Conservation (phyloP, 176 grass and related monocot genomes). For the Stipa capillata region DNA sequence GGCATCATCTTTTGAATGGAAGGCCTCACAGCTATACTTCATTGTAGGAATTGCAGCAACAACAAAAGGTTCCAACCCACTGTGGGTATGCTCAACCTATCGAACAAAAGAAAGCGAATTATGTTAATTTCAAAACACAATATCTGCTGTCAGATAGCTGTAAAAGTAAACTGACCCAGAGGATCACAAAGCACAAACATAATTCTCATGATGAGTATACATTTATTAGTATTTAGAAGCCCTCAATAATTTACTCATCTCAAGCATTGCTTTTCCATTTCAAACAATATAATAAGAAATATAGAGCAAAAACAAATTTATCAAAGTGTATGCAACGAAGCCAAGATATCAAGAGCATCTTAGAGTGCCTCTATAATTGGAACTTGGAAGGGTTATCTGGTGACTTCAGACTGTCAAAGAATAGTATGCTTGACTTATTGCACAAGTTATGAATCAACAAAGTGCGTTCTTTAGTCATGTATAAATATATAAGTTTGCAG, state of each 20-base stretch:
- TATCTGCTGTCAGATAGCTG: background rate
- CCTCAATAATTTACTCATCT: background rate
- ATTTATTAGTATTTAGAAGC: background rate
- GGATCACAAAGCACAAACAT: background rate
- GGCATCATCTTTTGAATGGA: constrained; percentile 74
- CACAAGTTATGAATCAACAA: background rate
- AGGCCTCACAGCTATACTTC: constrained; percentile 51
- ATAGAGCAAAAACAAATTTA: background rate
- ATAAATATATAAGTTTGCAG: background rate
- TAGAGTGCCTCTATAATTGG: background rate
- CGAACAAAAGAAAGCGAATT: background rate
- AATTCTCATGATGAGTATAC: background rate
- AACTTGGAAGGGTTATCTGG: background rate
- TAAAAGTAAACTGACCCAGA: background rate
- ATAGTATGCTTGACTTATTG: background rate
- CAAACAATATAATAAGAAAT: background rate
- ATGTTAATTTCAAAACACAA: constrained; percentile 20
- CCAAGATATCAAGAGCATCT: background rate
- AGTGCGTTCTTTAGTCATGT: background rate
- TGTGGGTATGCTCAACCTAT: constrained; percentile 49
- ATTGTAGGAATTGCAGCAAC: constrained; percentile 79
- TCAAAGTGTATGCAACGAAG: background rate
- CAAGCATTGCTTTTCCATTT: background rate
- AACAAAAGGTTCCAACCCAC: constrained; percentile 79
- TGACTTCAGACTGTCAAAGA: background rate